Conservation (phyloP, 108 stramenopile species). For the Cyclotella choctawhatcheeana region DNA sequence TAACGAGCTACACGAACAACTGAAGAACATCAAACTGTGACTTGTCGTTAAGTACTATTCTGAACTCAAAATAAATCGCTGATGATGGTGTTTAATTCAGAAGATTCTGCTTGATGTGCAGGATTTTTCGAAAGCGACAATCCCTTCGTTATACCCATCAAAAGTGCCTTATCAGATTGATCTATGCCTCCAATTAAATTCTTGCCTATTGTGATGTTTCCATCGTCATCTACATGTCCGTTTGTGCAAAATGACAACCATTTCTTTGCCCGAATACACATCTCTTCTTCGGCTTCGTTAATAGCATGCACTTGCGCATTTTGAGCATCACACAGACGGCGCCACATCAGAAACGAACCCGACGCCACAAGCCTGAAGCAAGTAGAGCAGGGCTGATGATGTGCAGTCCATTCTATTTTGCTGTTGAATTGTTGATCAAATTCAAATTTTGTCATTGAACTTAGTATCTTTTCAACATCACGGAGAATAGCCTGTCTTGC, state of each 20-base stretch:
- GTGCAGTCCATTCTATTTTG: constrained; percentile 13
- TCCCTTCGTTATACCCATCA: constrained; percentile 12
- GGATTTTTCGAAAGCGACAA: constrained; percentile 11
- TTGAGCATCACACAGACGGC: constrained; percentile 2
- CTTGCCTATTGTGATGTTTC: neutral
- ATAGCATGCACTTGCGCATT: neutral
- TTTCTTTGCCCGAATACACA: constrained; percentile 1
- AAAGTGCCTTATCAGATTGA: constrained; percentile 16
- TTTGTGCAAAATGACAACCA: constrained; percentile 36
- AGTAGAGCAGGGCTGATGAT: constrained; percentile 31
- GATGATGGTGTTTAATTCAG: neutral
- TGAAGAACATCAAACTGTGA: no score
- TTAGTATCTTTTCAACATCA: constrained; percentile 13
- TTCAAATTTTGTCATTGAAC: constrained; percentile 28
- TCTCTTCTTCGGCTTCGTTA: constrained; percentile 5
- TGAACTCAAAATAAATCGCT: neutral
- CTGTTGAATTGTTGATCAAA: no score
- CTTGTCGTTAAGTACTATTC: no score
- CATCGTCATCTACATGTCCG: neutral
- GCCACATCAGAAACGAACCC: constrained; percentile 33
- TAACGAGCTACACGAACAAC: no score
- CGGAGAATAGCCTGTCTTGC: neutral
- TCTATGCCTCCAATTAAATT: neutral
- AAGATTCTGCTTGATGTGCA: neutral
- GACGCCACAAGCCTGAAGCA: constrained; percentile 26